These are phyloP conservation scores for Saccharomycopsis olivae DNA, from an alignment of 805 yeast genomes.

Conservation along the genomic window DNA sequence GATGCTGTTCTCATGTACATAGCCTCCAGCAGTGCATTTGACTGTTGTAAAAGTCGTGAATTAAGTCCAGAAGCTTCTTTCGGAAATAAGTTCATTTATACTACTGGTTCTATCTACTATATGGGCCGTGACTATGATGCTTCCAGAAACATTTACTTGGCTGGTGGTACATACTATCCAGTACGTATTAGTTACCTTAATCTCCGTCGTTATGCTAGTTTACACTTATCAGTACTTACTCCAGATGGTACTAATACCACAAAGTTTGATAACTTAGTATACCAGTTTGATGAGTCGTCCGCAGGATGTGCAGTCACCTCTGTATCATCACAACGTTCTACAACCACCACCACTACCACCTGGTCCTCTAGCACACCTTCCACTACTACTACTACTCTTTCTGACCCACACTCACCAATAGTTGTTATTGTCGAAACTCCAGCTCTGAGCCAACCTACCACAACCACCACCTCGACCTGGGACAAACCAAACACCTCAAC, in stretches of 20 bases:
- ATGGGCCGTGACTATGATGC: constrained; percentile 11
- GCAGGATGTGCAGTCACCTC: background rate
- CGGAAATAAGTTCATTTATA: constrained; percentile 3
- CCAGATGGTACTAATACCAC: constrained; percentile 16
- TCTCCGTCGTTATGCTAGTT: constrained; percentile 18
- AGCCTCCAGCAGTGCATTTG: constrained; percentile 25
- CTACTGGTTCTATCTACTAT: constrained; percentile 6
- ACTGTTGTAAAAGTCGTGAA: constrained; percentile 23
- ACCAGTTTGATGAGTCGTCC: constrained; percentile 3
- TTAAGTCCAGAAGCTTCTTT: constrained; percentile 9
- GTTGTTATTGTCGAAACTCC: constrained; percentile 2
- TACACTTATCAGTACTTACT: constrained; percentile 19
- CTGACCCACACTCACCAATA: constrained; percentile 8
- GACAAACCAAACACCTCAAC: no score
- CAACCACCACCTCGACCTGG: no score
- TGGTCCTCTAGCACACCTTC: constrained; percentile 8
- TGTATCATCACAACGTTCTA: background rate
- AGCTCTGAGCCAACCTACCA: background rate
- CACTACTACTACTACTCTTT: constrained; percentile 2
- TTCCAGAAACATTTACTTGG: constrained; percentile 16
- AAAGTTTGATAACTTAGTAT: constrained; percentile 3
- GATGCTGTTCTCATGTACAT: constrained; percentile 25
- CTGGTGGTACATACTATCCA: constrained; percentile 24
- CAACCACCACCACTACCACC: constrained; percentile 7
- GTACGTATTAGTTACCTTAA: constrained; percentile 23